These are phyloP conservation scores for Dryas drummondii DNA, from an alignment of 306 rosid species.

Conservation along the genomic window DNA sequence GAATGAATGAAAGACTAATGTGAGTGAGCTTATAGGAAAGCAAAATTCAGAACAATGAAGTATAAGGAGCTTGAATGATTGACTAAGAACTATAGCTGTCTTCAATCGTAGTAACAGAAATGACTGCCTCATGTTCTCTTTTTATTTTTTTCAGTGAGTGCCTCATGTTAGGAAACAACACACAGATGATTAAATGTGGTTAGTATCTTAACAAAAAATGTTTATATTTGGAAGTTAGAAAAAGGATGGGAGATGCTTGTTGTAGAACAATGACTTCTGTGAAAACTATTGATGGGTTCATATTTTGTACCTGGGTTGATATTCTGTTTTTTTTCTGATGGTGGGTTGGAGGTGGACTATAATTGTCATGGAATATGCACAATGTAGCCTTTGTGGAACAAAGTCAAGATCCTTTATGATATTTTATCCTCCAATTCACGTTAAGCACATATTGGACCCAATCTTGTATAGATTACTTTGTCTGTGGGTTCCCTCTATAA, in stretches of 20 bases:
- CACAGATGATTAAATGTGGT: too few species aligned
- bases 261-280: background rate
- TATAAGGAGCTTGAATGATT: too few species aligned
- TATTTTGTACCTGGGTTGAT: background rate
- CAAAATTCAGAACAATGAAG: too few species aligned
- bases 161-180: background rate
- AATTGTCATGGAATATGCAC: constrained; percentile 18
- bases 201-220: too few species aligned
- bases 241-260: background rate
- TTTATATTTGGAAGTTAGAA: background rate
- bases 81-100: background rate
- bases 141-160: too few species aligned
- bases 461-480: constrained; percentile 12
- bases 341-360: constrained; percentile 9
- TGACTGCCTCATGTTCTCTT: too few species aligned
- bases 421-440: background rate
- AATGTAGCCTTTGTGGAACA: background rate
- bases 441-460: background rate
- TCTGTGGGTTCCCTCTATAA: background rate
- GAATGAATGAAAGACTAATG: too few species aligned
- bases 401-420: constrained; percentile 25
- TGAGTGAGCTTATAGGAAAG: too few species aligned
- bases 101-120: too few species aligned
- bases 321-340: background rate
- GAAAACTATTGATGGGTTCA: background rate